phyloP scores from a whole-genome alignment of 495 filamentous ascomycete genomes.

The Aspergillus steynii region DNA sequence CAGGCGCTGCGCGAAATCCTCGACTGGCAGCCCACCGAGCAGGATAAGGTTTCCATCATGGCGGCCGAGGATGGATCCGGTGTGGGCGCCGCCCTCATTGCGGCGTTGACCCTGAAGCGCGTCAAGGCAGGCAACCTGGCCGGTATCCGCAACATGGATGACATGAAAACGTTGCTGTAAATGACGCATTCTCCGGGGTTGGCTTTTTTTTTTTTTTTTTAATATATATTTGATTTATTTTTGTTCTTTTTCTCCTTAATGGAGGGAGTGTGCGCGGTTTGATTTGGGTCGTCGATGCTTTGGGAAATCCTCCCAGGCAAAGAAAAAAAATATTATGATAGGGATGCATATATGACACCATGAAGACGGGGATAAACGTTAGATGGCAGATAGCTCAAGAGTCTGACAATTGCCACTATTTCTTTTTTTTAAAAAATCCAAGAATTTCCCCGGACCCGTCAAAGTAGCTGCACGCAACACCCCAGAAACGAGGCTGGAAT shows the following conservation, averaged over 20 bases:
- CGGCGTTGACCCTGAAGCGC: conserved; percentile 86
- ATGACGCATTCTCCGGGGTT: conserved; percentile 19
- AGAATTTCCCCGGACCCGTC: background rate
- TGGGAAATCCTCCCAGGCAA: background rate
- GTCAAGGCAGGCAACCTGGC: conserved; percentile 75
- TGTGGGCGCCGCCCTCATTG: conserved; percentile 95
- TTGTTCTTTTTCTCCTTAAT: background rate
- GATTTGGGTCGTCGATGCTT: background rate
- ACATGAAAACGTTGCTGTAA: conserved; percentile 41
- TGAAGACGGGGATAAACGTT: background rate
- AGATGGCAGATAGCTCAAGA: background rate
- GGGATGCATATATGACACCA: background rate
- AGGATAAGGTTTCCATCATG: conserved; percentile 82
- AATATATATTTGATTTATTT: background rate
- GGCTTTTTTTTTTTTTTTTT: background rate
- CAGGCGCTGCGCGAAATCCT: conserved; percentile 89
- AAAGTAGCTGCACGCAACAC: background rate
- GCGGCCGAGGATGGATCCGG: conserved; percentile 92
- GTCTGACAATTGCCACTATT: background rate
- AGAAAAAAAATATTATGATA: background rate
- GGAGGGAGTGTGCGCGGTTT: background rate
- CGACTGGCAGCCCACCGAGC: conserved; percentile 77
- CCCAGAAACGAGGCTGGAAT: background rate
- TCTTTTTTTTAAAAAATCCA: background rate
- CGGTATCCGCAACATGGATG: conserved; percentile 73